These are phyloP conservation scores for Sanguinoderma infundibulare DNA, from an alignment of 1,284 basidiomycete genomes.

Conservation along the genomic window DNA sequence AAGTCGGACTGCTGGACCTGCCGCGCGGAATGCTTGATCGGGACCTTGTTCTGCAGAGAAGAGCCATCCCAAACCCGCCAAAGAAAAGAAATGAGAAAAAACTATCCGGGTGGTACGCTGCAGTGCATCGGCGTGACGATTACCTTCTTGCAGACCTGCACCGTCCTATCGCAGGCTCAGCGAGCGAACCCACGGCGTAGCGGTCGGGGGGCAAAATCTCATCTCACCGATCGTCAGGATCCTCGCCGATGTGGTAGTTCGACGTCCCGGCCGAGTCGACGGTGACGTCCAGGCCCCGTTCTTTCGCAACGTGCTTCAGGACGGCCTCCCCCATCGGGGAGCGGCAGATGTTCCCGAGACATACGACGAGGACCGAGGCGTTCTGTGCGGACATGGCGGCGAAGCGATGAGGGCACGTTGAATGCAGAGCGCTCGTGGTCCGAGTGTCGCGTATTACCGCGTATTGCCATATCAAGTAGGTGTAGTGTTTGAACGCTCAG, in stretches of 20 bases:
- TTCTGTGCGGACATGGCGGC: constrained; percentile 14
- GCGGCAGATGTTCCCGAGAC: constrained; percentile 79
- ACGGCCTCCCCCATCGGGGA: constrained; percentile 85
- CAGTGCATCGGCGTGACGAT: neutral
- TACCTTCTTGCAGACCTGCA: constrained; percentile 66
- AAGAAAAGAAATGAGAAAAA: neutral
- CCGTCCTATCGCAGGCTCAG: constrained; percentile 49
- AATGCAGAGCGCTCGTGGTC: neutral
- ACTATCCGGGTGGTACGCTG: neutral
- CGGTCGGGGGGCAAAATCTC: too few species aligned
- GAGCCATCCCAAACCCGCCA: too few species aligned
- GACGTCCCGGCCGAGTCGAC: constrained; percentile 79
- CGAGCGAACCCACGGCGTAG: too few species aligned
- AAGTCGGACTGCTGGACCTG: constrained; percentile 66
- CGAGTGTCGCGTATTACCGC: neutral
- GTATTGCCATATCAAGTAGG: neutral
- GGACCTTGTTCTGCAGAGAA: constrained; percentile 58
- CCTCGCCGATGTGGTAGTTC: constrained; percentile 72
- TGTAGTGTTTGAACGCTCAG: neutral
- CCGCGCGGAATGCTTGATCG: constrained; percentile 63
- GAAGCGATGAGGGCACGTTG: neutral
- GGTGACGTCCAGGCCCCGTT: constrained; percentile 63
- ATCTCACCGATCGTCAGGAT: constrained; percentile 71
- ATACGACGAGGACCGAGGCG: constrained; percentile 67
- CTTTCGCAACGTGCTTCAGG: constrained; percentile 59